A percentile compares a stretch with the other conserved stretches of the same genome.
These are phyloP conservation scores for Pestalotiopsis sp. DNA, from an alignment of 2,329 filamentous ascomycete species.

Conservation along the genomic window DNA sequence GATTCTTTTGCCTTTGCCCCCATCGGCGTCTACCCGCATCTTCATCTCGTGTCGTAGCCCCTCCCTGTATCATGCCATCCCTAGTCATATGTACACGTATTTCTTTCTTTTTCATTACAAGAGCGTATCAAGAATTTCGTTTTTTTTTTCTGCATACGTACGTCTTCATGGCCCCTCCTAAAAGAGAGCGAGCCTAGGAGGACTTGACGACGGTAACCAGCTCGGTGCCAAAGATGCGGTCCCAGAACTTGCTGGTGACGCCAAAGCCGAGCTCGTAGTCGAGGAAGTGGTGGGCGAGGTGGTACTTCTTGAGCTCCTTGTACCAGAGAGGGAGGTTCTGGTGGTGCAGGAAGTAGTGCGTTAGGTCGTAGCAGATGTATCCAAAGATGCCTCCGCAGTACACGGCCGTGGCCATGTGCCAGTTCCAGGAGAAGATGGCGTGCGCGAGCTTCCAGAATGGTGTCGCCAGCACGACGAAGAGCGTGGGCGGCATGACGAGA, in stretches of 20 bases:
- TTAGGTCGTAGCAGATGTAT: conserved; percentile 95
- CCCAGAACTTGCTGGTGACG: conserved; percentile 96
- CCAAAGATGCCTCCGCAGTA: conserved; percentile 93
- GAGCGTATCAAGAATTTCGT: background rate
- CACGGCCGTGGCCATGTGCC: conserved; percentile 77
- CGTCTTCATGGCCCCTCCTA: background rate
- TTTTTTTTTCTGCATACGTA: background rate
- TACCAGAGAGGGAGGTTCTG: conserved; percentile 89
- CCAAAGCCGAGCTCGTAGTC: conserved; percentile 98
- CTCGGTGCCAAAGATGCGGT: conserved; percentile 87
- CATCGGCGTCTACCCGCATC: background rate
- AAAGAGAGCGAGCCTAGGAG: conserved; percentile 9
- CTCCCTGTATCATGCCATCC: background rate
- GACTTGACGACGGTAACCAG: conserved; percentile 50
- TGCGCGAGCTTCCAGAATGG: conserved; percentile 96
- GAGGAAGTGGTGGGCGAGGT: conserved; percentile 95
- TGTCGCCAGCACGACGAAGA: conserved; percentile 80
- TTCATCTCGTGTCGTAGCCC: background rate
- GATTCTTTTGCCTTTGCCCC: background rate
- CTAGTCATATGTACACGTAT: conserved; percentile 3
- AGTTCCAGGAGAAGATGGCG: conserved; percentile 78
- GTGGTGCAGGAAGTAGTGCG: conserved; percentile 98
- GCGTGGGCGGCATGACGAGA: conserved; percentile 92
- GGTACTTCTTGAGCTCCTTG: conserved; percentile 93
- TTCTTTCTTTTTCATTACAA: conserved; percentile 4